phyloP scores from a whole-genome alignment of 2,329 filamentous ascomycete genomes.

The Pestalotiopsis sp. region DNA sequence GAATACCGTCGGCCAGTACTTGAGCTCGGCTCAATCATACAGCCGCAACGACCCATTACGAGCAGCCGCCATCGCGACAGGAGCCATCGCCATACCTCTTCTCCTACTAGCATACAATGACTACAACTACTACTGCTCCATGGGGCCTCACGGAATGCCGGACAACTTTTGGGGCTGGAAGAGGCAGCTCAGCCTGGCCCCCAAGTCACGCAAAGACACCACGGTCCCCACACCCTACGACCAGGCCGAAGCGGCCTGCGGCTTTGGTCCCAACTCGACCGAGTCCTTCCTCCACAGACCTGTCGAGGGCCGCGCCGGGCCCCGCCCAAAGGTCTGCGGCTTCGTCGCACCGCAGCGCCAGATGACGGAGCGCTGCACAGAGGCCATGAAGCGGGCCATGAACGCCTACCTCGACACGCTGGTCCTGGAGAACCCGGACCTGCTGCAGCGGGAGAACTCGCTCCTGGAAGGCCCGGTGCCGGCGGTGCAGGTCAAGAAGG shows the following conservation, averaged over 20 bases:
- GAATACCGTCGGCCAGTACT: background rate
- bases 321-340: conserved; percentile 15
- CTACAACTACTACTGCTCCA: conserved; percentile 12
- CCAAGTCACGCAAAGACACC: conserved; percentile 24
- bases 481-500: conserved; percentile 19
- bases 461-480: conserved; percentile 21
- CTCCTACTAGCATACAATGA: conserved; percentile 8
- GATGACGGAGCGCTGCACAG: conserved; percentile 14
- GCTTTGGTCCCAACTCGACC: conserved; percentile 16
- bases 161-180: conserved; percentile 12
- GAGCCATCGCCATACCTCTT: background rate
- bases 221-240: conserved; percentile 25
- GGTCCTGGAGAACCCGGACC: conserved; percentile 8
- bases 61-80: background rate
- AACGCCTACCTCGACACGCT: conserved; percentile 15
- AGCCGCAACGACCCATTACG: background rate
- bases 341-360: conserved; percentile 24
- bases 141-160: conserved; percentile 14
- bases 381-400: conserved; percentile 18
- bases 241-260: conserved; percentile 17
- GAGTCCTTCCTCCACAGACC: background rate
- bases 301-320: conserved; percentile 12
- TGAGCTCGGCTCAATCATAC: background rate
- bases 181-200: conserved; percentile 21
- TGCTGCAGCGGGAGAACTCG: conserved; percentile 18